phyloP scores from a whole-genome alignment of 202 grass and related monocot genomes.

The Schoenoplectus triqueter region DNA sequence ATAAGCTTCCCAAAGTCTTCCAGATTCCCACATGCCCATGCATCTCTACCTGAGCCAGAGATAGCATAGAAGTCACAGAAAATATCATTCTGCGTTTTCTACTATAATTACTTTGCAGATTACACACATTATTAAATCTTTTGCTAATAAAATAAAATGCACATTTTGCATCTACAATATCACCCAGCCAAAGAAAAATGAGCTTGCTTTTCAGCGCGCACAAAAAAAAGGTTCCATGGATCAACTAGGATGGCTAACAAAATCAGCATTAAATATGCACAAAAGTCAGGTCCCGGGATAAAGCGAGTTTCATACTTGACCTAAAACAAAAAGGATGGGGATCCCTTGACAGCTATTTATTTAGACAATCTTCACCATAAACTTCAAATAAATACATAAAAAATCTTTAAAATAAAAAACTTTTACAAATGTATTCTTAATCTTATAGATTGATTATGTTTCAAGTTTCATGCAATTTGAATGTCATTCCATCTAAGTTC shows the following conservation, averaged over 20 bases:
- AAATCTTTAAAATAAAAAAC: no score
- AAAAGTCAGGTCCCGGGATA: background rate
- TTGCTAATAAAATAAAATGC: background rate
- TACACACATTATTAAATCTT: background rate
- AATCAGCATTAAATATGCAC: background rate
- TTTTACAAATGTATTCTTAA: no score
- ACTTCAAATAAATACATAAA: no score
- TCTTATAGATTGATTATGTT: no score
- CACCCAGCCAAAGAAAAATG: background rate
- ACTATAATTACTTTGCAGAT: background rate
- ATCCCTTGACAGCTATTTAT: no score
- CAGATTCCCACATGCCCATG: slow-evolving; percentile 76
- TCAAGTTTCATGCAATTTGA: no score
- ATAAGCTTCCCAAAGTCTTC: slow-evolving; percentile 74
- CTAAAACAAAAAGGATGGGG: background rate
- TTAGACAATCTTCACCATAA: no score
- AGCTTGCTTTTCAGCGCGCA: background rate
- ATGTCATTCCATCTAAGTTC: no score
- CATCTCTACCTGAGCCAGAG: slow-evolving; percentile 54
- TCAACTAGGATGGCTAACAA: background rate
- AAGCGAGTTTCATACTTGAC: background rate
- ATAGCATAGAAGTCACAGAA: background rate
- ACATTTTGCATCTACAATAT: background rate
- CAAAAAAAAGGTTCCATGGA: background rate
- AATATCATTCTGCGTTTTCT: background rate